Evolutionary conservation across 2,329 filamentous ascomycete genomes (phyloP), one percentile per base, ranked within the genome.

Genomic region (Cladosporium sp.): DNA sequence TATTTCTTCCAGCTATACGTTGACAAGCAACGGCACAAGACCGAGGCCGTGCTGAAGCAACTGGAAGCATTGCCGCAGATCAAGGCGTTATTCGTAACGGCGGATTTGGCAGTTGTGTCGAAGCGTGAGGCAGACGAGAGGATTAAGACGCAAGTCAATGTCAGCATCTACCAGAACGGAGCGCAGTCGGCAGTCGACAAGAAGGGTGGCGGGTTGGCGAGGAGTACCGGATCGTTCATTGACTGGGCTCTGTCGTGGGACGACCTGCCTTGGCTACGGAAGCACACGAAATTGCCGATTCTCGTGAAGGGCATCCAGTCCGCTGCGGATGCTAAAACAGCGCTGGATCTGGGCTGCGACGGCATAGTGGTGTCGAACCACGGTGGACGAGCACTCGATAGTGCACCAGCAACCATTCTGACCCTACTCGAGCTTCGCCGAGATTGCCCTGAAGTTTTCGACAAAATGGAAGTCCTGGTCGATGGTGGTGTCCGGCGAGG

Each of bases 401-500:
- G 77, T 18, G 70, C 72, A 8, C 82, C 85, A 0, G 78, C 87
- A 0, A 83, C 85, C 1, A 79, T 91, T 16, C 71, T 89, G 6
- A 81, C 86, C 0, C 72, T 91, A 8, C 74, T 91, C 2, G 88
- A 91, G 75, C 78, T 91, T 64, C 85, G 85, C 84, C 67, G 83
- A 81, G 72, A 84, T 68, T 86, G 84, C 49, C 88, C 88, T 0
- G 81, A 86, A 65, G 80, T 91, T 0, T 86, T 90, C 57, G 81
- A 84, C 35, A 78, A 77, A 66, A 81, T 90, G 77, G 86, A 89
- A 68, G 84, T 91, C 0, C 86, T 83, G 64, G 77, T 91, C 7
- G 88, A 91, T 68, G 88, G 88, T 0, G 88, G 89, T 0, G 81
- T 91, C 28, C 81, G 82, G 18, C 78, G 88, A 26, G 89, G 89